Conservation (phyloP, 164 flowering plant species). For the Amborella trichopoda region DNA sequence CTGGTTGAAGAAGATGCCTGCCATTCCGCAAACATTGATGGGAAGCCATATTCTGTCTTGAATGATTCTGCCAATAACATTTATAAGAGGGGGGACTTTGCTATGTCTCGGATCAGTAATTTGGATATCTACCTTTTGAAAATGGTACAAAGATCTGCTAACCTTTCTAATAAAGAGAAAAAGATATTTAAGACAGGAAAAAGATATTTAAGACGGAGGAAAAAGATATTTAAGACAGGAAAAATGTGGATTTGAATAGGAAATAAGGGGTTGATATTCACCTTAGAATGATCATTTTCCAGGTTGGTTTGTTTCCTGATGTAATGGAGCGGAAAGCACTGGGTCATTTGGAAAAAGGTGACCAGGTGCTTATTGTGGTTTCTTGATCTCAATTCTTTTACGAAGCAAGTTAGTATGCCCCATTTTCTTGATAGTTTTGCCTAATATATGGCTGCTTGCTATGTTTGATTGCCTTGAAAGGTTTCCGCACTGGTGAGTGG, state of each 20-base stretch:
- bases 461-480: constrained; percentile 28
- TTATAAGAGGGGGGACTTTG: constrained; percentile 64
- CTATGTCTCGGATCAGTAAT: constrained; percentile 39
- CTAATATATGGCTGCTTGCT: too few species aligned
- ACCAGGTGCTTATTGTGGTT: too few species aligned
- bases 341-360: constrained; percentile 74
- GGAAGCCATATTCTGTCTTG: constrained; percentile 52
- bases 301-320: constrained; percentile 97
- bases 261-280: background rate
- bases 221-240: too few species aligned
- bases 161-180: too few species aligned
- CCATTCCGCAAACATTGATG: constrained; percentile 13
- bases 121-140: constrained; percentile 66
- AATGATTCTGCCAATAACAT: constrained; percentile 52
- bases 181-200: too few species aligned
- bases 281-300: constrained; percentile 8
- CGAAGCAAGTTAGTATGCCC: too few species aligned
- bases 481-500: constrained; percentile 88
- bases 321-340: constrained; percentile 60
- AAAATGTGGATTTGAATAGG: background rate
- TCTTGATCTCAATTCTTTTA: too few species aligned
- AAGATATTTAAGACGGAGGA: too few species aligned
- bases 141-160: too few species aligned
- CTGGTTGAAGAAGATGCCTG: constrained; percentile 78
- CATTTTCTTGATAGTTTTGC: too few species aligned